Conservation (phyloP, 768 basidiomycete genomes). For the Boletus rufocinnamomeus region DNA sequence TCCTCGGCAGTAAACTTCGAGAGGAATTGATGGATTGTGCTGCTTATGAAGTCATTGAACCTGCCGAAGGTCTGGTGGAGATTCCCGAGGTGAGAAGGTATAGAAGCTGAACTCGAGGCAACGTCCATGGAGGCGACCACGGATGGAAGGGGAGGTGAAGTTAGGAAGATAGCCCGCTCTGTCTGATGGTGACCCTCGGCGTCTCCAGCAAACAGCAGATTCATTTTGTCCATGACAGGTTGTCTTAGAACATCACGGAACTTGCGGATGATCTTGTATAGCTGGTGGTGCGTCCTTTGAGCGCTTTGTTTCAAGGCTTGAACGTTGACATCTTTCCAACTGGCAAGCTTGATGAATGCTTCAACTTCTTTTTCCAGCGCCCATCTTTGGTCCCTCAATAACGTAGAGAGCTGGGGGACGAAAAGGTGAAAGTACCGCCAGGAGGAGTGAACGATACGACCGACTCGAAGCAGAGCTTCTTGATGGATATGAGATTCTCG, state of each 20-base stretch:
- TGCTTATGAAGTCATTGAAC: conserved; percentile 48
- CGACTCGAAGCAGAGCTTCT: conserved; percentile 48
- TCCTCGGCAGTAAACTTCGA: conserved; percentile 39
- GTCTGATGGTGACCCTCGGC: conserved; percentile 31
- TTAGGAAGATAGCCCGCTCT: conserved; percentile 15
- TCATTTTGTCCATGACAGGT: conserved; percentile 52
- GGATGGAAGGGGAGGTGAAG: background rate
- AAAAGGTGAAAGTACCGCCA: conserved; percentile 67
- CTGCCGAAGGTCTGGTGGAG: conserved; percentile 51
- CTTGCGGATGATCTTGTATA: conserved; percentile 89
- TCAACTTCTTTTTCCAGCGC: conserved; percentile 77
- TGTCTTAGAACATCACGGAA: conserved; percentile 88
- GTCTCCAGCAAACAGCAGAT: conserved; percentile 38
- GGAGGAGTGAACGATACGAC: conserved; percentile 61
- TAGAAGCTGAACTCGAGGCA: background rate
- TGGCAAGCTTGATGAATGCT: conserved; percentile 90
- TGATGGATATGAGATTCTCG: conserved; percentile 33
- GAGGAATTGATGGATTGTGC: conserved; percentile 46
- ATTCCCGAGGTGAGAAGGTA: conserved; percentile 46
- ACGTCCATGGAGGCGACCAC: conserved; percentile 2
- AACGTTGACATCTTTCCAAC: conserved; percentile 98
- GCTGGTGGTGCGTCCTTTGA: conserved; percentile 82
- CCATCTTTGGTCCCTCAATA: conserved; percentile 57
- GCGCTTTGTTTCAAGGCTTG: conserved; percentile 92
- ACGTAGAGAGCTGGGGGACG: conserved; percentile 43